Evolutionary conservation across 768 basidiomycete genomes (phyloP), one percentile per base, ranked within the genome.

Genomic region (Dendrothele bispora): DNA sequence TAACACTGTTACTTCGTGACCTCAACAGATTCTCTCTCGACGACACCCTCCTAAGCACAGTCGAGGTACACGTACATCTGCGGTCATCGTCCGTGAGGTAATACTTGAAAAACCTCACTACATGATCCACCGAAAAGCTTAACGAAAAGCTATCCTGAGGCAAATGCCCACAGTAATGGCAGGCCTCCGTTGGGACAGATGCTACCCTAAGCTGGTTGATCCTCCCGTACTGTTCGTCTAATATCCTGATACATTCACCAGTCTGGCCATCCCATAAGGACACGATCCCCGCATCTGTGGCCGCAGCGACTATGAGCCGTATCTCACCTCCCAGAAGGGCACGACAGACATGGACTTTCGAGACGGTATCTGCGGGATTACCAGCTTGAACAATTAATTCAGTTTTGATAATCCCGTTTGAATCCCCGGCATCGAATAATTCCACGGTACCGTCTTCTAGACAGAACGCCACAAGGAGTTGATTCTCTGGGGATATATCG

Each of bases 211-310:
- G 57, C 43, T 77, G 70, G 43, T 70, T 78, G 58, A 92, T 68
- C 10, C 67, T 62, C 2, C 84, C 87, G 49, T 77, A 76, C 1
- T 74, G 67, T 10, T 83, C 80, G 42, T 85, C 82, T 28, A 91
- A 61, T 41, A 82, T 70, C 44, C 74, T 68, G 32, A 91, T 75
- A 50, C 83, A 82, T 53, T 83, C 83, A 10, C 77, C 74, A 5
- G 82, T 82, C n/a, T 66, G 55, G 7, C 73, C 80, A 57, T 91
- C 88, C 90, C 89, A 92, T 11, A 92, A 56, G 0, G 90, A 87
- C 18, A 91, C 71, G 8, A 78, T 69, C 8, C 90, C 89, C 1
- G 77, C 72, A 42, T 82, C 77, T 3, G 88, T 85, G 15, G 80
- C 79, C 11, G 78, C 77, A 32, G 73, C 82, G 14, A 90, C 61